Evolutionary conservation across 768 basidiomycete genomes (phyloP).

Genomic region (Macrocybe gigantea): DNA sequence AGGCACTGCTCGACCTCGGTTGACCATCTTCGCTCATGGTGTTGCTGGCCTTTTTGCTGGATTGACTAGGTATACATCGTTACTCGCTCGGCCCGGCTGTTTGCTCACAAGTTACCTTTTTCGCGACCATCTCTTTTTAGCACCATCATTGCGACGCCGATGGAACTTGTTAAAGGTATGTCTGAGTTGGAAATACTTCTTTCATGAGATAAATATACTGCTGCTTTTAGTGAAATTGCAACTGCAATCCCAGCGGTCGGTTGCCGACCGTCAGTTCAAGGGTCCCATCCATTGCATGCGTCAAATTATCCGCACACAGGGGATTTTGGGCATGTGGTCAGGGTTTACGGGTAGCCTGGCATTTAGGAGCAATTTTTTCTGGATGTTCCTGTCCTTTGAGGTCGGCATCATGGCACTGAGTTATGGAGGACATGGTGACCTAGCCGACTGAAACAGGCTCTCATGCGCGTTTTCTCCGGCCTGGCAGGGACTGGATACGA

Average conservation of each 20-base stretch:
- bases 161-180: slow-evolving; percentile 71
- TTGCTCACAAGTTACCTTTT: too few relatives aligned
- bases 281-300: slow-evolving; percentile 62
- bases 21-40: slow-evolving; percentile 62
- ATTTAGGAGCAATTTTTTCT: slow-evolving; percentile 71
- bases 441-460: slow-evolving; percentile 26
- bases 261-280: slow-evolving; percentile 51
- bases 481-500: slow-evolving; percentile 57
- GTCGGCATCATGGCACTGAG: slow-evolving; percentile 22
- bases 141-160: slow-evolving; percentile 66
- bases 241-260: slow-evolving; percentile 51
- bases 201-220: slow-evolving; percentile 43
- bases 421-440: slow-evolving; percentile 3
- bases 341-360: slow-evolving; percentile 70
- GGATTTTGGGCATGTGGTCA: slow-evolving; percentile 64
- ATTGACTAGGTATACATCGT: slow-evolving; percentile 50
- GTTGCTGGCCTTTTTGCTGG: slow-evolving; percentile 65
- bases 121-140: slow-evolving; percentile 22
- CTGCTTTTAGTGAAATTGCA: slow-evolving; percentile 53
- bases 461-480: slow-evolving; percentile 54
- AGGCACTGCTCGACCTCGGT: slow-evolving; percentile 36
- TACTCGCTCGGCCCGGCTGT: not conserved
- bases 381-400: slow-evolving; percentile 75
- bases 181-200: slow-evolving; percentile 1
- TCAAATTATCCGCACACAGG: slow-evolving; percentile 58